phyloP scores from a whole-genome alignment of 805 yeast genomes.

The Nakazawaea populi region DNA sequence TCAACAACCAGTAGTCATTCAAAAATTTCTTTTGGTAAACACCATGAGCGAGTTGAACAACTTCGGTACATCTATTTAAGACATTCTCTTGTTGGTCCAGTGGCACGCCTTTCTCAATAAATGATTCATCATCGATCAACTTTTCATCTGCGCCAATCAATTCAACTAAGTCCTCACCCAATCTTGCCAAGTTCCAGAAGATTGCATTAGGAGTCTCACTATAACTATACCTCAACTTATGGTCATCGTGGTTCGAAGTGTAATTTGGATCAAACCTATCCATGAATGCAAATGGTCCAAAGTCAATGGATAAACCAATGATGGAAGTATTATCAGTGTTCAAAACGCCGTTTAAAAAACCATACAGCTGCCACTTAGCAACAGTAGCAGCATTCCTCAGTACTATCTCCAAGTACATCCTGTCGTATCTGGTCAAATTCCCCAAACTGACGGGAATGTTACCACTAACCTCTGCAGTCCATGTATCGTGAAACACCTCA shows the following conservation, averaged over 20 bases:
- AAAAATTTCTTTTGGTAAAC: slow-evolving; percentile 61
- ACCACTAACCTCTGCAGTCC: slow-evolving; percentile 1
- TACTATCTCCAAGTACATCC: slow-evolving; percentile 65
- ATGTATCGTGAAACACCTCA: slow-evolving; percentile 44
- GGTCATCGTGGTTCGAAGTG: slow-evolving; percentile 90
- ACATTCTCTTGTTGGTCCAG: slow-evolving; percentile 47
- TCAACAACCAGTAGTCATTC: slow-evolving; percentile 45
- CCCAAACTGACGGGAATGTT: slow-evolving; percentile 27
- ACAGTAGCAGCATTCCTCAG: slow-evolving; percentile 70
- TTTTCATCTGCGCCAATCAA: slow-evolving; percentile 67
- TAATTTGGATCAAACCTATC: slow-evolving; percentile 76
- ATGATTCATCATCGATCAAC: slow-evolving; percentile 37
- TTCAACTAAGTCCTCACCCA: slow-evolving; percentile 81
- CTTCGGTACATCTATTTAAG: slow-evolving; percentile 53
- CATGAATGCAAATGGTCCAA: slow-evolving; percentile 92
- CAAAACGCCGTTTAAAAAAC: slow-evolving; percentile 88
- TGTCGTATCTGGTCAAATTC: slow-evolving; percentile 55
- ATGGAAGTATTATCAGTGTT: slow-evolving; percentile 93
- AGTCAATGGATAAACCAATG: slow-evolving; percentile 84
- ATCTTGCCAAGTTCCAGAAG: slow-evolving; percentile 87
- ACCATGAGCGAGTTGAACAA: slow-evolving; percentile 60
- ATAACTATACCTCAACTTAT: slow-evolving; percentile 63
- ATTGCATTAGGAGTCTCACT: slow-evolving; percentile 79
- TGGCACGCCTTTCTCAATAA: slow-evolving; percentile 35
- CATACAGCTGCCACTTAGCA: slow-evolving; percentile 87